Conservation (phyloP, 1,284 basidiomycete genomes). For the Microbotryum silenes-acaulis region DNA sequence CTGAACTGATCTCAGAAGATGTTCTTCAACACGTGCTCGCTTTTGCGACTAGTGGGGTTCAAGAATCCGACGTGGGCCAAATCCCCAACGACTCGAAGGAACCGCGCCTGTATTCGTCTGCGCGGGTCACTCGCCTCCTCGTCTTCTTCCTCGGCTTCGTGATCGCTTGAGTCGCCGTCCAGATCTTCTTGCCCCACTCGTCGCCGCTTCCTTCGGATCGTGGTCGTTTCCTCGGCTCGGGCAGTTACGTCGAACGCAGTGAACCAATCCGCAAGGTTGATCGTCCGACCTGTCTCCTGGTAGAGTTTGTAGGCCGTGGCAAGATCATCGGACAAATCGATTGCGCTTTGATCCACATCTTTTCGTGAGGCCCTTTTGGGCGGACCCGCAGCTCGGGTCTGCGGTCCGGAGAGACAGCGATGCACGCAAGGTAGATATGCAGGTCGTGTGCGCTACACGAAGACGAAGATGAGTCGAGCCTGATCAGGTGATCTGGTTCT, state of each 20-base stretch:
- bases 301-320: constrained; percentile 27
- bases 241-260: constrained; percentile 23
- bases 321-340: background rate
- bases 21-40: constrained; percentile 34
- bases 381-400: too few species aligned
- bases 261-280: constrained; percentile 36
- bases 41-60: constrained; percentile 32
- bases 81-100: constrained; percentile 31
- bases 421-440: too few species aligned
- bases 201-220: too few species aligned
- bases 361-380: too few species aligned
- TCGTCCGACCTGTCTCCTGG: constrained; percentile 29
- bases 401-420: too few species aligned
- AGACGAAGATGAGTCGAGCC: too few species aligned
- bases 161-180: too few species aligned
- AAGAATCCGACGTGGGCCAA: constrained; percentile 32
- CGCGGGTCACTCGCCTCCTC: constrained; percentile 10
- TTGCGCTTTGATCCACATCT: too few species aligned
- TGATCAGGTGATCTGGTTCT: too few species aligned
- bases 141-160: constrained; percentile 48
- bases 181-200: too few species aligned
- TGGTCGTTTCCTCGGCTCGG: too few species aligned
- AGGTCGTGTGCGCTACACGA: too few species aligned
- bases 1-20: constrained; percentile 23
- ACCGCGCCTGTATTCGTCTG: constrained; percentile 31